phyloP scores from a whole-genome alignment of 257 asterid genomes.

The Solanum medicagineum region DNA sequence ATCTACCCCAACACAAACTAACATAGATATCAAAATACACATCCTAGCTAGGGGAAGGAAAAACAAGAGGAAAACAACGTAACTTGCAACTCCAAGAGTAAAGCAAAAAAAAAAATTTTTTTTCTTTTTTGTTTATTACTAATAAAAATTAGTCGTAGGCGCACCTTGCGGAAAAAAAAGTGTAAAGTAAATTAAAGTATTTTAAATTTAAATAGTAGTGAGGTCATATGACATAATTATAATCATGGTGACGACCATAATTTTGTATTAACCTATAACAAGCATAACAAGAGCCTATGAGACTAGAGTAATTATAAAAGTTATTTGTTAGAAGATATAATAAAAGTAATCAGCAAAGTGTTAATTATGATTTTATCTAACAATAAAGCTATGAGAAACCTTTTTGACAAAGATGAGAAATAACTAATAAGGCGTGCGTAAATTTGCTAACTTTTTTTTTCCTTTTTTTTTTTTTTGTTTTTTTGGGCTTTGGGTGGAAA shows the following conservation, averaged over 20 bases:
- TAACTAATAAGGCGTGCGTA: neutral
- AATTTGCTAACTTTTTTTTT: neutral
- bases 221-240: neutral
- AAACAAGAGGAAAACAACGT: neutral
- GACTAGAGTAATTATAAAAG: neutral
- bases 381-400: constrained; percentile 1
- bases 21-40: neutral
- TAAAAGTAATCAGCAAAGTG: neutral
- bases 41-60: neutral
- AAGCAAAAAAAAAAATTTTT: neutral
- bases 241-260: neutral
- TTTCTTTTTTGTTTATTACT: no score
- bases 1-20: neutral
- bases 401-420: constrained; percentile 6
- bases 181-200: neutral
- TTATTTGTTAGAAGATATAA: neutral
- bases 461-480: neutral
- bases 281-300: neutral
- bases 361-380: neutral
- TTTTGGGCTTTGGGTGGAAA: neutral
- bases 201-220: neutral
- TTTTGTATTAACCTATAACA: neutral
- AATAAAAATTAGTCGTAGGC: no score
- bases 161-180: no score
- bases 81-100: neutral